Evolutionary conservation across 1,284 basidiomycete species (phyloP).

Genomic region (Leccinum laetum): DNA sequence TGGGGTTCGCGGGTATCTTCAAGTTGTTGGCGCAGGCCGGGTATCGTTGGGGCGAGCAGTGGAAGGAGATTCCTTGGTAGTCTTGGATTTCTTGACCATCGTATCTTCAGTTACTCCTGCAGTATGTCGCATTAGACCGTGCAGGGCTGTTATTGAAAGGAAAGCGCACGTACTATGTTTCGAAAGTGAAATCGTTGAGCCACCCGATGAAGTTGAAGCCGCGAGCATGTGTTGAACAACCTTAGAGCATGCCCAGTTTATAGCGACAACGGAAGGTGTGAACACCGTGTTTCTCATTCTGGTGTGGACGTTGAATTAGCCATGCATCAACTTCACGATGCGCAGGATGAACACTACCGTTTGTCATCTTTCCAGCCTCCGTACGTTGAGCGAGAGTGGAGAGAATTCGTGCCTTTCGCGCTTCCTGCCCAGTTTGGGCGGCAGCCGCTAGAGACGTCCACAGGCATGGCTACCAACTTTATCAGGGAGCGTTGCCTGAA

Average conservation of each 20-base stretch:
- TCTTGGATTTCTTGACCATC: neutral
- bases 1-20: constrained; percentile 9
- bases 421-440: constrained; percentile 6
- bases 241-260: neutral
- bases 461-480: constrained; percentile 9
- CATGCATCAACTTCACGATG: neutral
- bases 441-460: neutral
- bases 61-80: constrained; percentile 1
- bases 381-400: neutral
- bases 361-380: constrained; percentile 1
- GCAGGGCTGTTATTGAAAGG: neutral
- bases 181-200: neutral
- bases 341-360: constrained; percentile 6
- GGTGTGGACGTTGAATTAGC: constrained; percentile 5
- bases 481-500: constrained; percentile 13
- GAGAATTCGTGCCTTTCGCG: neutral
- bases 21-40: constrained; percentile 8
- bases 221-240: neutral
- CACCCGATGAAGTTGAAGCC: neutral
- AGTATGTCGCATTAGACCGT: neutral
- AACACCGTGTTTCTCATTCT: constrained; percentile 1
- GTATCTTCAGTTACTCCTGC: constrained; percentile 4
- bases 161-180: constrained; percentile 7
- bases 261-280: neutral
- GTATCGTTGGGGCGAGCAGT: neutral